Conservation (phyloP, 768 basidiomycete species). For the Naganishia onofrii region DNA sequence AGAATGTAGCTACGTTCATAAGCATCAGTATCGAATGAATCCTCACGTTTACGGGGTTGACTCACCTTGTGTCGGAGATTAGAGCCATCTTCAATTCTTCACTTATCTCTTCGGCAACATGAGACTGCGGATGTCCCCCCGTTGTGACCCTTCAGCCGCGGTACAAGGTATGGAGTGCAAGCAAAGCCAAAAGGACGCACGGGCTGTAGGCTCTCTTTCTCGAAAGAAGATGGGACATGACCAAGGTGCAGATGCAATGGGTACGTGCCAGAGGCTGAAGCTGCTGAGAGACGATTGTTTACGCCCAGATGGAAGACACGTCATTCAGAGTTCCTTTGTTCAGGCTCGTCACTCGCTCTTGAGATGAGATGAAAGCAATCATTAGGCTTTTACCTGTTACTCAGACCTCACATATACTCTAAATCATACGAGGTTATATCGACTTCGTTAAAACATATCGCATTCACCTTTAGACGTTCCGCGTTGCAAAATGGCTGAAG, state of each 20-base stretch:
- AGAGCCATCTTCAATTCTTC: constrained; percentile 21
- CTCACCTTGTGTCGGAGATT: constrained; percentile 19
- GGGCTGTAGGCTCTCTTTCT: too few relatives aligned
- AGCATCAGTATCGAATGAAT: too few relatives aligned
- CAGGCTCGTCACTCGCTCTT: too few relatives aligned
- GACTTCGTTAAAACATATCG: not conserved
- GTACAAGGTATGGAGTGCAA: too few relatives aligned
- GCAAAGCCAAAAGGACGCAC: too few relatives aligned
- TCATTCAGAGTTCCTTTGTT: too few relatives aligned
- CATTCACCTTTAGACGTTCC: not conserved
- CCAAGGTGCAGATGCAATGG: too few relatives aligned
- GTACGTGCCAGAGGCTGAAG: too few relatives aligned
- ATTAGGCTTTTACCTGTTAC: not conserved
- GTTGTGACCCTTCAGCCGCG: not conserved
- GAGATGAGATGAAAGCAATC: not conserved
- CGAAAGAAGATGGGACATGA: too few relatives aligned
- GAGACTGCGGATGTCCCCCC: not conserved
- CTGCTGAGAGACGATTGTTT: too few relatives aligned
- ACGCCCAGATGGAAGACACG: too few relatives aligned
- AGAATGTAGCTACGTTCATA: constrained; percentile 6
- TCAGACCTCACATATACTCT: not conserved
- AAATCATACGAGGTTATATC: not conserved
- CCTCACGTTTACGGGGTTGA: too few relatives aligned
- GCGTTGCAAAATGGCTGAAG: constrained; percentile 34
- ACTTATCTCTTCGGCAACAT: not conserved